These are phyloP conservation scores for Murraya koenigii DNA, from an alignment of 345 rosid species.

Conservation along the genomic window DNA sequence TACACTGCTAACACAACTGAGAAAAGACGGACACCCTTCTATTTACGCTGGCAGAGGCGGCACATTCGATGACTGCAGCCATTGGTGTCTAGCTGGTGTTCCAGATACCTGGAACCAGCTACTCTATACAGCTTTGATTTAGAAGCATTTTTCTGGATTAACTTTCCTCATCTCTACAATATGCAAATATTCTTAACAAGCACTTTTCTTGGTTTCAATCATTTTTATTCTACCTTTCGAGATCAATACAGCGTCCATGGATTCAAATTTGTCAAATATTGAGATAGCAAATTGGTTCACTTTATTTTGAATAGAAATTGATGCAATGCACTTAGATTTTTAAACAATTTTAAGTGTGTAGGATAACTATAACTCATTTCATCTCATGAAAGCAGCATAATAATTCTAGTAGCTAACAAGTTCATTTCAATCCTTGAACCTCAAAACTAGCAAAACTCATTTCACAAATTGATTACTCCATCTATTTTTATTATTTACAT, in stretches of 20 bases:
- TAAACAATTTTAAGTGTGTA: neutral
- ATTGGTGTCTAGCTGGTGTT: conserved; percentile 81
- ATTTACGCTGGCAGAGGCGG: conserved; percentile 34
- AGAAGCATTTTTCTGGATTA: neutral
- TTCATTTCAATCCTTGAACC: neutral
- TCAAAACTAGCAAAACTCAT: too few species aligned
- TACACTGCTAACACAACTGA: conserved; percentile 51
- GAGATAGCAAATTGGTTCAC: neutral
- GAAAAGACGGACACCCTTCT: conserved; percentile 73
- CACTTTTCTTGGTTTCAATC: neutral
- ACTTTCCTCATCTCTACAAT: neutral
- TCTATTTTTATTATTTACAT: too few species aligned
- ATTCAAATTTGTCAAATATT: neutral
- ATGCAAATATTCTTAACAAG: conserved; percentile 3
- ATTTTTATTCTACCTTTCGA: neutral
- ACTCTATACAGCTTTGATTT: conserved; percentile 29
- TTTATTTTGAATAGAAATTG: neutral
- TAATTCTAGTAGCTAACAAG: neutral
- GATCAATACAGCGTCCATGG: neutral
- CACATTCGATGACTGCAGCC: conserved; percentile 50
- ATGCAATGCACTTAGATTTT: neutral
- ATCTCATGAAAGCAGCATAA: neutral
- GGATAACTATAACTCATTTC: neutral
- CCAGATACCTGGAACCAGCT: conserved; percentile 80
- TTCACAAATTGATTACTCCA: neutral